Evolutionary conservation across 2,329 filamentous ascomycete species (phyloP).

Genomic region (Microdochium bolleyi): DNA sequence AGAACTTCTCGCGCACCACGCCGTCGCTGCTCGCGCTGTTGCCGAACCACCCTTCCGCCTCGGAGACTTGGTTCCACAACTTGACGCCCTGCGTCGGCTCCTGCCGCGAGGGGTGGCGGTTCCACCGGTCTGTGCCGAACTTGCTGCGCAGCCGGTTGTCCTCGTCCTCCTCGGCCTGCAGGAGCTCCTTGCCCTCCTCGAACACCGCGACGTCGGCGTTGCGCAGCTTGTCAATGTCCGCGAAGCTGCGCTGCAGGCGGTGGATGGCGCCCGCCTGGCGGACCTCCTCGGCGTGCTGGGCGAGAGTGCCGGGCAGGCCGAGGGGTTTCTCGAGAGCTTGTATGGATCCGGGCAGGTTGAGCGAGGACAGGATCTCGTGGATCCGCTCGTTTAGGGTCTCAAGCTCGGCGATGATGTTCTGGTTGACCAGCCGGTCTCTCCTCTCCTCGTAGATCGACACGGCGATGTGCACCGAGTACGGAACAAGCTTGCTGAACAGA

Average conservation of each 20-base stretch:
- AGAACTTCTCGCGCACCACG: constrained; percentile 69
- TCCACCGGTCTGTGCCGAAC: constrained; percentile 85
- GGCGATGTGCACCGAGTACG: constrained; percentile 90
- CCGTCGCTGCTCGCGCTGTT: constrained; percentile 47
- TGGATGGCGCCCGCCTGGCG: constrained; percentile 82
- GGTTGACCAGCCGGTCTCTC: constrained; percentile 82
- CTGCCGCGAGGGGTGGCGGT: constrained; percentile 56
- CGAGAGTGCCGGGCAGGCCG: constrained; percentile 74
- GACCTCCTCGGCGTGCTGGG: constrained; percentile 90
- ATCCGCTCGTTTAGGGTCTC: constrained; percentile 74
- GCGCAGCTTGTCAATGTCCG: constrained; percentile 87
- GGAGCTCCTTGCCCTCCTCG: constrained; percentile 70
- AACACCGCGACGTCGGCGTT: constrained; percentile 70
- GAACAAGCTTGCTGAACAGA: constrained; percentile 84
- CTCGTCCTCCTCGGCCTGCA: constrained; percentile 75
- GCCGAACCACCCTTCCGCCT: constrained; percentile 83
- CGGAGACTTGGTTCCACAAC: constrained; percentile 64
- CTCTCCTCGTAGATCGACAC: constrained; percentile 93
- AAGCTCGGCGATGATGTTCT: constrained; percentile 76
- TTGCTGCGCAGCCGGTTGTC: constrained; percentile 68
- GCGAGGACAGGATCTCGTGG: constrained; percentile 68
- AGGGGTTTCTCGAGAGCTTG: constrained; percentile 94
- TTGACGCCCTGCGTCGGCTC: constrained; percentile 57
- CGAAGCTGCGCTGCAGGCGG: constrained; percentile 68
- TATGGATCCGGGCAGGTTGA: constrained; percentile 85